Conservation (phyloP, 2,329 filamentous ascomycete species). For the Paraconiothyrium sp. region DNA sequence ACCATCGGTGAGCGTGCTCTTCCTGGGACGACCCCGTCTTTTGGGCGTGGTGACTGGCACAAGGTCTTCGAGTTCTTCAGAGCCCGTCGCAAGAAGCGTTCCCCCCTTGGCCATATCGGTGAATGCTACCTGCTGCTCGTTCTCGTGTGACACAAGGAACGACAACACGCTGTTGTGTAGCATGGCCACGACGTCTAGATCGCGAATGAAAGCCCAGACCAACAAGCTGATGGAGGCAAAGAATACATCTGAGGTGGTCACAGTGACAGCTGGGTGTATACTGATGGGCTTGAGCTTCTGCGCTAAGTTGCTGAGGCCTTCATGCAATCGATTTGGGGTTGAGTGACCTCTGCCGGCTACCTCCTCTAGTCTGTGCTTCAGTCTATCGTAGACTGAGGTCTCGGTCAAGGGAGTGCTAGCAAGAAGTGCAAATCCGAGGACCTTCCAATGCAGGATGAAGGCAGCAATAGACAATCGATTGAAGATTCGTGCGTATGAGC, state of each 20-base stretch:
- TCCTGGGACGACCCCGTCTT: constrained; percentile 43
- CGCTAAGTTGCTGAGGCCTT: constrained; percentile 34
- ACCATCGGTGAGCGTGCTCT: constrained; percentile 27
- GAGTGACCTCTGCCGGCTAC: constrained; percentile 57
- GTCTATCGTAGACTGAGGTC: constrained; percentile 46
- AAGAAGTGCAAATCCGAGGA: constrained; percentile 55
- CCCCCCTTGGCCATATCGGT: constrained; percentile 12
- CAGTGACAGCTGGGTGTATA: constrained; percentile 67
- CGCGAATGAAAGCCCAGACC: constrained; percentile 66
- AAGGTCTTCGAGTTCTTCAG: constrained; percentile 21
- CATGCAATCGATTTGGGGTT: constrained; percentile 35
- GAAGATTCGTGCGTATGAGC: constrained; percentile 59
- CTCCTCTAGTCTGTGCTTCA: constrained; percentile 45
- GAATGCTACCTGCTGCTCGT: constrained; percentile 43
- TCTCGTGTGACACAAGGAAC: constrained; percentile 31
- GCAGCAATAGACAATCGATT: constrained; percentile 57
- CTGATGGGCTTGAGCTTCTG: constrained; percentile 60
- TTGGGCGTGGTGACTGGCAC: constrained; percentile 30
- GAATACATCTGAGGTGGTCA: constrained; percentile 67
- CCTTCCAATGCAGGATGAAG: constrained; percentile 57
- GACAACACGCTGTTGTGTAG: constrained; percentile 50
- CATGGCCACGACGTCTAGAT: constrained; percentile 62
- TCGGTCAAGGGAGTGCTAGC: constrained; percentile 60
- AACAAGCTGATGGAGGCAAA: constrained; percentile 64
- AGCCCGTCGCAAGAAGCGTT: neutral